Percentiles rank a stretch among this genome's conserved stretches.
Evolutionary conservation across 192 early-diverging fungal species (phyloP).

Genomic region (Phycomyces nitens): DNA sequence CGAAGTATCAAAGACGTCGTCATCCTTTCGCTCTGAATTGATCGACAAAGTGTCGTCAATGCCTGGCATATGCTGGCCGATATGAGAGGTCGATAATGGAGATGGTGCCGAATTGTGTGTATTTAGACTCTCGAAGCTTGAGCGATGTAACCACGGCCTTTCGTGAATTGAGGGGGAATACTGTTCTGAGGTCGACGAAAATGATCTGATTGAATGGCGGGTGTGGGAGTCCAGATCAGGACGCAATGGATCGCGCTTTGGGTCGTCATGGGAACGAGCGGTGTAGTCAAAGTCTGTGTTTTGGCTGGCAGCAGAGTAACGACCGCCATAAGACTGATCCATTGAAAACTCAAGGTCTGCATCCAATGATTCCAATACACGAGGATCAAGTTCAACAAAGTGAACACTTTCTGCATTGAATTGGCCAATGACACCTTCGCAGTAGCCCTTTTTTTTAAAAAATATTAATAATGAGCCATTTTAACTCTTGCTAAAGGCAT

Average conservation of each 20-base stretch:
- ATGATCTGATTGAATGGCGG: constrained; percentile 13
- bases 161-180: background rate
- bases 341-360: constrained; percentile 14
- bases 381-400: constrained; percentile 44
- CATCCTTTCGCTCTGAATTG: background rate
- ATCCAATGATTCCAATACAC: constrained; percentile 36
- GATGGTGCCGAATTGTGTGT: constrained; percentile 8
- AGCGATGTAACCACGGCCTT: constrained; percentile 8
- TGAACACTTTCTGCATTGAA: constrained; percentile 49
- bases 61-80: background rate
- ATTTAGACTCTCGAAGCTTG: constrained; percentile 16
- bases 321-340: background rate
- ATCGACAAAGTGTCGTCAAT: background rate
- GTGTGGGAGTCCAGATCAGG: background rate
- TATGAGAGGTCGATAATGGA: constrained; percentile 4
- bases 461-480: background rate
- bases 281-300: background rate
- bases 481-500: no score
- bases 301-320: background rate
- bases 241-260: background rate
- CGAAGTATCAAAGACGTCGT: constrained; percentile 29
- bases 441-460: constrained; percentile 54
- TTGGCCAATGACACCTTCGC: constrained; percentile 52
- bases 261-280: constrained; percentile 1
- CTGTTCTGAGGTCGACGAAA: constrained; percentile 18